Conservation (phyloP, 192 early-diverging fungal species). For the Coemansia sp. region DNA sequence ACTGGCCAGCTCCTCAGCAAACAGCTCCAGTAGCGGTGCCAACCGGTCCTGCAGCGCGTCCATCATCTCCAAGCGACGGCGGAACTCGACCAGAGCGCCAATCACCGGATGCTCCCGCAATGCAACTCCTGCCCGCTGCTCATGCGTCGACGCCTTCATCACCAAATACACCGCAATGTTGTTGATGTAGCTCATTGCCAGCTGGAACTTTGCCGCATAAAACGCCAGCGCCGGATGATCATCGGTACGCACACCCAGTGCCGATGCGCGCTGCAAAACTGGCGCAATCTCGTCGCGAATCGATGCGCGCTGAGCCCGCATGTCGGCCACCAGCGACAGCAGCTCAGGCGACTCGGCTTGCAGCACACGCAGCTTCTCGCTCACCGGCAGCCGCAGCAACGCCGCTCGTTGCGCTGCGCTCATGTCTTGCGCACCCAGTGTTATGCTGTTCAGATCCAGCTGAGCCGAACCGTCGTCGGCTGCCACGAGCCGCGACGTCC, state of each 20-base stretch:
- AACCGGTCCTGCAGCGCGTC: constrained; percentile 65
- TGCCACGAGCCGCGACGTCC: constrained; percentile 24
- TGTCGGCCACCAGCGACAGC: constrained; percentile 63
- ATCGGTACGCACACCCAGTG: constrained; percentile 27
- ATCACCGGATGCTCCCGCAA: constrained; percentile 85
- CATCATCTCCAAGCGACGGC: constrained; percentile 67
- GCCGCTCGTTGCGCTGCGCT: constrained; percentile 35
- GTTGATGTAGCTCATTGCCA: constrained; percentile 75
- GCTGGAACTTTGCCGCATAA: constrained; percentile 50
- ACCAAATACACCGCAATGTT: constrained; percentile 89
- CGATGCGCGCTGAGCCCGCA: constrained; percentile 24
- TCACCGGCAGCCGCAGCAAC: constrained; percentile 57
- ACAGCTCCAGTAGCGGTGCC: constrained; percentile 53
- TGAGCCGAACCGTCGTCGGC: constrained; percentile 28
- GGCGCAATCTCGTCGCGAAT: constrained; percentile 43
- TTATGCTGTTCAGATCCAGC: constrained; percentile 16
- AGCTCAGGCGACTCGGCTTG: constrained; percentile 76
- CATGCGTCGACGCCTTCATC: constrained; percentile 59
- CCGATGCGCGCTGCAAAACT: constrained; percentile 23
- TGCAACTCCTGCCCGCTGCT: constrained; percentile 50
- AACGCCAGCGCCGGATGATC: constrained; percentile 53
- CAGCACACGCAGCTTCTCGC: constrained; percentile 64
- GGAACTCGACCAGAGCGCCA: constrained; percentile 70
- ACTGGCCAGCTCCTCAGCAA: constrained; percentile 52
- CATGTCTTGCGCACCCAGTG: constrained; percentile 7